phyloP scores from a whole-genome alignment of 192 early-diverging fungal species.

The Coemansia sp. region DNA sequence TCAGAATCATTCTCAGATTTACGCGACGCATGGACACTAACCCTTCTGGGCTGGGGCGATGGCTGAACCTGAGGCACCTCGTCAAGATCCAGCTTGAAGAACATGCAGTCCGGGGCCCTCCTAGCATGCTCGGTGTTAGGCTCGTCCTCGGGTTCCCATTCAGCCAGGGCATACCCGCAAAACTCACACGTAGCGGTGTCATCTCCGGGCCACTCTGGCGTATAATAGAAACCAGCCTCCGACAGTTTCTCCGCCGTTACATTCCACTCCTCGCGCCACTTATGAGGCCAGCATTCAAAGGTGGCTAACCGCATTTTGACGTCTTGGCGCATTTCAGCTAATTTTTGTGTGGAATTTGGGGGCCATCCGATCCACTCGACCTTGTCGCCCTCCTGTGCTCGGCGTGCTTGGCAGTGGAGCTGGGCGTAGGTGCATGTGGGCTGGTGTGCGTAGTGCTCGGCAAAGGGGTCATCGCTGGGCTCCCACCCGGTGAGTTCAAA shows the following conservation, averaged over 20 bases:
- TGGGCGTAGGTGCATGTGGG: constrained; percentile 43
- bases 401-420: constrained; percentile 43
- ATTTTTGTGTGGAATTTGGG: constrained; percentile 7
- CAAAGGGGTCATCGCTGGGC: constrained; percentile 50
- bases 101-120: constrained; percentile 47
- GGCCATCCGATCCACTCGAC: constrained; percentile 43
- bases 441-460: constrained; percentile 45
- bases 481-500: constrained; percentile 56
- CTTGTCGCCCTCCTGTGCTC: constrained; percentile 18
- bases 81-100: constrained; percentile 26
- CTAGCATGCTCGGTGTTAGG: constrained; percentile 43
- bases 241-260: constrained; percentile 50
- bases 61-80: constrained; percentile 6
- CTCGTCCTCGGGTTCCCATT: constrained; percentile 54
- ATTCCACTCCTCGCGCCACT: constrained; percentile 33
- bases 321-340: constrained; percentile 22
- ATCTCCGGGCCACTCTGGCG: constrained; percentile 39
- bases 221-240: constrained; percentile 50
- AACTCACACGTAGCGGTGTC: constrained; percentile 51
- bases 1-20: constrained; percentile 10
- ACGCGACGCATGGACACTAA: constrained; percentile 8
- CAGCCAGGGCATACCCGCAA: constrained; percentile 50
- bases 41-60: constrained; percentile 3
- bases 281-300: constrained; percentile 47
- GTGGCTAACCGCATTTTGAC: constrained; percentile 23